Conservation (phyloP, 768 basidiomycete genomes). For the Lentinula sp. region DNA sequence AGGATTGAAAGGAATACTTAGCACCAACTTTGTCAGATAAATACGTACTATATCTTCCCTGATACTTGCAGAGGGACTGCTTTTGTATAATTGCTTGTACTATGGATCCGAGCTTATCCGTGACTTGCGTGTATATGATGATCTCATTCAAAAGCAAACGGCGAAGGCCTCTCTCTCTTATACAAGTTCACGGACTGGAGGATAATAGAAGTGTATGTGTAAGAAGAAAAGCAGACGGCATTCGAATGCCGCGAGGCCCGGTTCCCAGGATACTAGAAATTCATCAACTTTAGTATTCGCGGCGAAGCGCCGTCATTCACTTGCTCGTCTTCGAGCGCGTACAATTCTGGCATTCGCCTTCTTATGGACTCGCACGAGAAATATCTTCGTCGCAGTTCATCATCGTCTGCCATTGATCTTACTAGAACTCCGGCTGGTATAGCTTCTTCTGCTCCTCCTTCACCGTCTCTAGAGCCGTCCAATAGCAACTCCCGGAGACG, state of each 20-base stretch:
- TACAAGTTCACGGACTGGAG: too few relatives aligned
- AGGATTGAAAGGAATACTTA: too few relatives aligned
- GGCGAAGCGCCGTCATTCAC: background rate
- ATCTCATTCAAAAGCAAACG: too few relatives aligned
- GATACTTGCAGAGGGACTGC: too few relatives aligned
- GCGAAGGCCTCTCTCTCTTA: too few relatives aligned
- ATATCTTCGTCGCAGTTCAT: slow-evolving; percentile 21
- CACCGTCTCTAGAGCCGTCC: slow-evolving; percentile 52
- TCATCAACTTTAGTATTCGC: background rate
- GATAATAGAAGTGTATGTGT: background rate
- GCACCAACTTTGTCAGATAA: too few relatives aligned
- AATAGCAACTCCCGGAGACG: slow-evolving; percentile 47
- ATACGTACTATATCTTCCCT: too few relatives aligned
- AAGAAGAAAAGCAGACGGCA: background rate
- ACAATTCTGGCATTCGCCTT: background rate
- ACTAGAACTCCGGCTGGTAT: slow-evolving; percentile 39
- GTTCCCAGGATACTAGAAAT: background rate
- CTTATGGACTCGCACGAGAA: slow-evolving; percentile 4
- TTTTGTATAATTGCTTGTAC: too few relatives aligned
- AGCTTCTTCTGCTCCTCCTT: slow-evolving; percentile 36
- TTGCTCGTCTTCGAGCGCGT: background rate
- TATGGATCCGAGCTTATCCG: too few relatives aligned
- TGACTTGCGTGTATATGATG: too few relatives aligned
- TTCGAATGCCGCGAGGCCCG: background rate
- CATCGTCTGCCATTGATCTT: slow-evolving; percentile 53